Conservation (phyloP, 225 moss, liverwort and hornwort genomes). For the Polytrichum commune region DNA sequence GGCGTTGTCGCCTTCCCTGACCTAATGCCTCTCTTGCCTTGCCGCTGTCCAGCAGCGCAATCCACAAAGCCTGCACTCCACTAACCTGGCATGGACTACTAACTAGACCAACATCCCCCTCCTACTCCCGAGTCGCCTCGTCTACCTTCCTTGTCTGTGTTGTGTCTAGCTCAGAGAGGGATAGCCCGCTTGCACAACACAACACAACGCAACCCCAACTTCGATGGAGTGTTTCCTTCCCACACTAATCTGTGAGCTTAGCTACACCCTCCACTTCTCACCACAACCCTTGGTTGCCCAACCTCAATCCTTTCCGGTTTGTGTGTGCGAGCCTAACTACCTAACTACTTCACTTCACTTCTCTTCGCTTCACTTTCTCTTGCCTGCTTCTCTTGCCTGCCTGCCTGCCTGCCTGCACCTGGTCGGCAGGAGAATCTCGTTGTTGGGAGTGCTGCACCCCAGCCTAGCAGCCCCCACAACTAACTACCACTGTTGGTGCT, state of each 20-base stretch:
- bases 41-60: background rate
- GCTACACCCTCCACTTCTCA: conserved; percentile 4
- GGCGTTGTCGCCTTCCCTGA: no score
- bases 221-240: background rate
- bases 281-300: background rate
- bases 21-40: no score
- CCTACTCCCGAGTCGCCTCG: no score
- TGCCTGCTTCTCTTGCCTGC: no score
- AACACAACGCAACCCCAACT: background rate
- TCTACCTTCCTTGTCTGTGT: background rate
- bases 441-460: background rate
- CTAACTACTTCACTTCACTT: background rate
- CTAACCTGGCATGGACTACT: no score
- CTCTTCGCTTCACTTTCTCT: background rate
- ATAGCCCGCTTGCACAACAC: conserved; percentile 24
- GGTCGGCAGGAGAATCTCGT: no score
- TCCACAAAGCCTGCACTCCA: no score
- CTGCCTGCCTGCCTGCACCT: no score
- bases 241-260: background rate
- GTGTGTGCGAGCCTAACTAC: background rate
- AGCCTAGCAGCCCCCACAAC: background rate
- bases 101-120: no score
- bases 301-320: background rate
- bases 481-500: background rate
- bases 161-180: conserved; percentile 39